Evolutionary conservation across 805 yeast genomes (phyloP).

Genomic region (Suhomyces tanzawaensis): DNA sequence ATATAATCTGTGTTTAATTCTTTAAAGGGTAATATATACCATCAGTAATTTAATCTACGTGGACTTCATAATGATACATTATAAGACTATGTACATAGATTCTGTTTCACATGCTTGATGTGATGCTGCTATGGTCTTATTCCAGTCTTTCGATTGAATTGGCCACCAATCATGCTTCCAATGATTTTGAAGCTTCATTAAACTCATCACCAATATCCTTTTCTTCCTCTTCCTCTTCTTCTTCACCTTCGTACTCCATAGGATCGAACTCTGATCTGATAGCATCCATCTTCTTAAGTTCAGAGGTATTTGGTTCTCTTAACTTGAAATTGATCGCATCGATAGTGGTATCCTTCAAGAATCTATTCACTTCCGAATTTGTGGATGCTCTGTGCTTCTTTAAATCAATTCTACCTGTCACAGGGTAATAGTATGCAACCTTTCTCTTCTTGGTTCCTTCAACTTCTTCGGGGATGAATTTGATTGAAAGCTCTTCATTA

Average conservation of each 20-base stretch:
- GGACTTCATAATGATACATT: background rate
- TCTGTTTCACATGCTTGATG: background rate
- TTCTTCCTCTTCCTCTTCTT: slow-evolving; percentile 45
- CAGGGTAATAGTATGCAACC: slow-evolving; percentile 73
- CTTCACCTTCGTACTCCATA: slow-evolving; percentile 68
- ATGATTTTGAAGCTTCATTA: slow-evolving; percentile 4
- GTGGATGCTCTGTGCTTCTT: slow-evolving; percentile 79
- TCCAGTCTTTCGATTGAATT: background rate
- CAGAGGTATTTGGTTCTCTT: slow-evolving; percentile 72
- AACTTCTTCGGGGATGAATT: slow-evolving; percentile 43
- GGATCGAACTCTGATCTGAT: slow-evolving; percentile 73
- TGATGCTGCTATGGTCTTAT: background rate
- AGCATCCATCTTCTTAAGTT: slow-evolving; percentile 64
- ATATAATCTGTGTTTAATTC: too few species aligned
- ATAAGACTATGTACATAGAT: background rate
- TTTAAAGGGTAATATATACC: background rate
- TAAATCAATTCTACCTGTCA: slow-evolving; percentile 73
- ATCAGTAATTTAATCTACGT: background rate
- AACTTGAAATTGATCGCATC: slow-evolving; percentile 62
- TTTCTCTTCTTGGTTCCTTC: slow-evolving; percentile 38
- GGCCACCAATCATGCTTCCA: background rate
- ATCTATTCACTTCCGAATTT: slow-evolving; percentile 50
- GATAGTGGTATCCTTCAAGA: slow-evolving; percentile 53
- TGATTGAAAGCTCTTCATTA: slow-evolving; percentile 65
- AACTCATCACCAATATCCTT: slow-evolving; percentile 16